phyloP scores from a whole-genome alignment of 2,329 filamentous ascomycete species.

The Albifimbria verrucaria region DNA sequence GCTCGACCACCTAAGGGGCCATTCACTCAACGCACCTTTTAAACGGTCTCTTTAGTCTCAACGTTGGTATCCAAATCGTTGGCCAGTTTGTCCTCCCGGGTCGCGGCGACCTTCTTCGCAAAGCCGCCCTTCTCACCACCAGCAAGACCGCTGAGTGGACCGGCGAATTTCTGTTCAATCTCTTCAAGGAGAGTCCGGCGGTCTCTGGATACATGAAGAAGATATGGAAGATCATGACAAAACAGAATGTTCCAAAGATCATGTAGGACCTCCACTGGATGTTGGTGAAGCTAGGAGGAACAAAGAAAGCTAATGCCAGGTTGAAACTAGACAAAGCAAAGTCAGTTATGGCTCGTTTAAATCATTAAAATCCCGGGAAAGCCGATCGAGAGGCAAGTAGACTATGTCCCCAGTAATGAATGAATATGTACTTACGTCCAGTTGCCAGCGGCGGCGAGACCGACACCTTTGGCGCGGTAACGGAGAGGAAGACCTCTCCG shows the following conservation, averaged over 20 bases:
- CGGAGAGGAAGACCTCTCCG: constrained; percentile 50
- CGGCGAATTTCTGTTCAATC: constrained; percentile 1
- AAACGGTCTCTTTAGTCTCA: background rate
- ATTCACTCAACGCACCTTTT: no score
- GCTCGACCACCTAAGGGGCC: no score
- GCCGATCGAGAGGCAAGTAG: background rate
- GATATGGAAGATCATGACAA: constrained; percentile 37
- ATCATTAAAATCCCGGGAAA: no score
- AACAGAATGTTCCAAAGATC: constrained; percentile 38
- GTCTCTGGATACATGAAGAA: constrained; percentile 58
- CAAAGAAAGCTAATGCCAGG: constrained; percentile 36
- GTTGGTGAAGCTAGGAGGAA: constrained; percentile 33
- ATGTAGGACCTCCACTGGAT: constrained; percentile 50
- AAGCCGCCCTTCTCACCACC: background rate
- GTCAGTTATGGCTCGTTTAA: no score
- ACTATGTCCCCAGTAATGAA: constrained; percentile 5
- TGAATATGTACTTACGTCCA: constrained; percentile 32
- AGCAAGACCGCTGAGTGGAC: background rate
- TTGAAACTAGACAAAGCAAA: constrained; percentile 29
- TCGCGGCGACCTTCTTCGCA: background rate
- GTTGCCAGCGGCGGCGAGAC: constrained; percentile 45
- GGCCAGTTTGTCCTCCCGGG: background rate
- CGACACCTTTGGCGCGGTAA: constrained; percentile 51
- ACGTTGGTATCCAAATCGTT: background rate
- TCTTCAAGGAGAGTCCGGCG: constrained; percentile 25